Percentiles rank a stretch among this genome's conserved stretches.
phyloP scores from a whole-genome alignment of 2,329 filamentous ascomycete species.

The Fonsecaea nubica region DNA sequence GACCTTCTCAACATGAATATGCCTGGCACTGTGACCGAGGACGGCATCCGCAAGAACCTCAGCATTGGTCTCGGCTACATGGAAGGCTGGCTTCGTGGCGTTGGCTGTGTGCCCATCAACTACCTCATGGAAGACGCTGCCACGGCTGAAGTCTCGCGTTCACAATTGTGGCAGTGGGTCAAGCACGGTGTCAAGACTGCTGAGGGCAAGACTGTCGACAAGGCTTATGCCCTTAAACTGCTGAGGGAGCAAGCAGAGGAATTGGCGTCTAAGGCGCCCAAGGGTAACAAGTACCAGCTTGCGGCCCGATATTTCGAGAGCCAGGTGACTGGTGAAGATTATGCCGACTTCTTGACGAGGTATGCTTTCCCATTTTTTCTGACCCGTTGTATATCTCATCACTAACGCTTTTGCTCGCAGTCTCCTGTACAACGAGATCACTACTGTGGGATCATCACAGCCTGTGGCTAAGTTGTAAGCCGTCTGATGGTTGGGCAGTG shows the following conservation, averaged over 20 bases:
- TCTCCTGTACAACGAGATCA: slow-evolving; percentile 87
- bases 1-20: slow-evolving; percentile 99
- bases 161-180: slow-evolving; percentile 96
- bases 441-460: slow-evolving; percentile 67
- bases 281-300: slow-evolving; percentile 89
- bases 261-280: slow-evolving; percentile 74
- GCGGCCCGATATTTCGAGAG: slow-evolving; percentile 90
- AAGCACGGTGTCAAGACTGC: slow-evolving; percentile 74
- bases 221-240: slow-evolving; percentile 84
- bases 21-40: slow-evolving; percentile 88
- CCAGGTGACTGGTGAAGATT: slow-evolving; percentile 96
- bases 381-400: slow-evolving; percentile 32
- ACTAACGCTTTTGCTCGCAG: slow-evolving; percentile 52
- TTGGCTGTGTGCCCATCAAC: slow-evolving; percentile 97
- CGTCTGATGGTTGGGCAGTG: background rate
- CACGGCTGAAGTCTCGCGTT: slow-evolving; percentile 92
- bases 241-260: slow-evolving; percentile 84
- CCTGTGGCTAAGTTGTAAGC: slow-evolving; percentile 65
- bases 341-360: slow-evolving; percentile 92
- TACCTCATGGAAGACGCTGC: slow-evolving; percentile 98
- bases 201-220: slow-evolving; percentile 91
- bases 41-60: slow-evolving; percentile 95
- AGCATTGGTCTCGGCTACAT: slow-evolving; percentile 97
- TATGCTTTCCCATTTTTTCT: slow-evolving; percentile 55
- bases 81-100: slow-evolving; percentile 95